Evolutionary conservation across 1,139 yeast genomes (phyloP).

Genomic region (Taiozyma sp.): DNA sequence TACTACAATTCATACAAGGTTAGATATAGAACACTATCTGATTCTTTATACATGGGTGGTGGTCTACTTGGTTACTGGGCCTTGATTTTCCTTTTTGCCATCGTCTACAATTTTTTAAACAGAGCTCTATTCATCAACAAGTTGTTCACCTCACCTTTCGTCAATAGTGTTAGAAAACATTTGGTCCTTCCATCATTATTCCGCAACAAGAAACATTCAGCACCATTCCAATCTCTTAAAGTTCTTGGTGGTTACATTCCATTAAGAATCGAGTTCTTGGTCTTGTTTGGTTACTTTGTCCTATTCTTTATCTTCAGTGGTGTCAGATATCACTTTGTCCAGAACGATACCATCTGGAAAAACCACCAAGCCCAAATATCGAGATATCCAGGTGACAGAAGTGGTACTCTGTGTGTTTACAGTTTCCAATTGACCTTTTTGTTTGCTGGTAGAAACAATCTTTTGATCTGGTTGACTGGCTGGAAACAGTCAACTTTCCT

Average conservation of each 20-base stretch:
- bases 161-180: slow-evolving; percentile 38
- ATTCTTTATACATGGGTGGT: slow-evolving; percentile 42
- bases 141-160: slow-evolving; percentile 27
- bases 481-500: slow-evolving; percentile 61
- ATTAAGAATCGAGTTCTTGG: slow-evolving; percentile 50
- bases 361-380: slow-evolving; percentile 42
- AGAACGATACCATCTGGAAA: slow-evolving; percentile 36
- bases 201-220: slow-evolving; percentile 24
- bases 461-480: slow-evolving; percentile 58
- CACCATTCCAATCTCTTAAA: slow-evolving; percentile 12
- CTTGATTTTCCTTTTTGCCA: slow-evolving; percentile 36
- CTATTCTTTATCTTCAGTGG: slow-evolving; percentile 32
- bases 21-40: slow-evolving; percentile 34
- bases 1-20: slow-evolving; percentile 31
- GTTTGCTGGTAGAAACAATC: slow-evolving; percentile 64
- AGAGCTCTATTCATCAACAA: slow-evolving; percentile 34
- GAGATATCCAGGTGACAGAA: slow-evolving; percentile 56
- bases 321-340: slow-evolving; percentile 35
- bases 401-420: slow-evolving; percentile 43
- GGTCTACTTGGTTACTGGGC: slow-evolving; percentile 47
- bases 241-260: slow-evolving; percentile 33
- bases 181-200: slow-evolving; percentile 43
- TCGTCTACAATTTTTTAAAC: slow-evolving; percentile 32
- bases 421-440: slow-evolving; percentile 46
- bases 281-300: slow-evolving; percentile 39